Conservation (phyloP, 2,329 filamentous ascomycete species). For the Leptoxyphium fumago region DNA sequence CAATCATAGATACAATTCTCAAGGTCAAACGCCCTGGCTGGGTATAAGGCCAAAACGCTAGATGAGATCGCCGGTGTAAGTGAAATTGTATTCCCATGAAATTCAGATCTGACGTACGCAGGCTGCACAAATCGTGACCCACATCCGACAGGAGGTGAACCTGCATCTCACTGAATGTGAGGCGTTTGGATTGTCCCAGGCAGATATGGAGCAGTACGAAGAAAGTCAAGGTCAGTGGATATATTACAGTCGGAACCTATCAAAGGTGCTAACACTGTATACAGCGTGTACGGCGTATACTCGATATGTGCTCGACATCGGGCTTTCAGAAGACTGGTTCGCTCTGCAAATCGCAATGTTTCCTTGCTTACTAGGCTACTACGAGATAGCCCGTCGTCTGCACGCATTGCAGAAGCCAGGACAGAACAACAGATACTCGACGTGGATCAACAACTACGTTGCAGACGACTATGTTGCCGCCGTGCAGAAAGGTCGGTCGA, state of each 20-base stretch:
- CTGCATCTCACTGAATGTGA: slow-evolving; percentile 74
- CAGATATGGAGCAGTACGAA: slow-evolving; percentile 56
- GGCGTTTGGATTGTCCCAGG: slow-evolving; percentile 59
- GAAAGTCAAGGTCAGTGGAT: slow-evolving; percentile 51
- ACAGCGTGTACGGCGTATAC: slow-evolving; percentile 69
- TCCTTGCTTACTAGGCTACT: slow-evolving; percentile 83
- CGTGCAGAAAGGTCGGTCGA: slow-evolving; percentile 51
- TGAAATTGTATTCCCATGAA: neutral
- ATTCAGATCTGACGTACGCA: slow-evolving; percentile 16
- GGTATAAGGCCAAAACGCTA: slow-evolving; percentile 68
- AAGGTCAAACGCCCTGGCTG: slow-evolving; percentile 68
- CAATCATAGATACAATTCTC: slow-evolving; percentile 61
- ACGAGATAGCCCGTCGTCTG: slow-evolving; percentile 59
- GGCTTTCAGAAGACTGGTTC: slow-evolving; percentile 75
- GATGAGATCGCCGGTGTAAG: slow-evolving; percentile 56
- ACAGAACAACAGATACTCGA: slow-evolving; percentile 49
- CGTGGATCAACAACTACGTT: slow-evolving; percentile 83
- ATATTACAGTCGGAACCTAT: neutral
- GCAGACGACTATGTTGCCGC: slow-evolving; percentile 64
- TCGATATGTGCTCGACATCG: slow-evolving; percentile 70
- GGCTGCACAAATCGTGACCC: slow-evolving; percentile 56
- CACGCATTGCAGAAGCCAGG: slow-evolving; percentile 43
- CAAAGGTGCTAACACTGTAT: neutral
- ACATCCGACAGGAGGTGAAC: slow-evolving; percentile 65
- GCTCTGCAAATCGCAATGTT: slow-evolving; percentile 72